These are phyloP conservation scores for Alternaria tenuissima DNA, from an alignment of 2,329 filamentous ascomycete species.

Conservation along the genomic window DNA sequence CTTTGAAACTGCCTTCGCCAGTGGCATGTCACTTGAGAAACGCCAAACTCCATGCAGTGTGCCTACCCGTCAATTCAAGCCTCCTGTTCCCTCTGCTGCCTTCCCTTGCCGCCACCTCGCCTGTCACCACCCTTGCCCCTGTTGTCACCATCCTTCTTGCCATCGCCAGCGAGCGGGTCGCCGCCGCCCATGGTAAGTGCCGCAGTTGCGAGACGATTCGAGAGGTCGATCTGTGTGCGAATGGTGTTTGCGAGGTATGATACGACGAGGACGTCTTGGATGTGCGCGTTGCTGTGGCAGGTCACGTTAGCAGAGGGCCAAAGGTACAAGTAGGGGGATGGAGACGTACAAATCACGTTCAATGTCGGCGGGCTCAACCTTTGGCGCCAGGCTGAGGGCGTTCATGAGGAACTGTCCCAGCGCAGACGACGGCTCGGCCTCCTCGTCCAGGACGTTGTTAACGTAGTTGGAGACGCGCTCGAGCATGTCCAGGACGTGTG, in stretches of 20 bases:
- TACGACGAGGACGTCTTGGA: conserved; percentile 98
- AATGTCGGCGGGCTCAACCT: conserved; percentile 89
- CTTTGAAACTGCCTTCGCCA: conserved; percentile 1
- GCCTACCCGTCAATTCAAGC: conserved; percentile 37
- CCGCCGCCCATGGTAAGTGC: conserved; percentile 58
- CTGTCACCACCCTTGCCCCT: conserved; percentile 43
- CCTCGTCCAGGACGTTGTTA: conserved; percentile 91
- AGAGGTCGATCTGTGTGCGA: conserved; percentile 97
- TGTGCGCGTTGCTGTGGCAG: conserved; percentile 84
- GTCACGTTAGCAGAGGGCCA: conserved; percentile 36
- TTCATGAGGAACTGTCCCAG: conserved; percentile 96
- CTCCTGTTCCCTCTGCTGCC: conserved; percentile 45
- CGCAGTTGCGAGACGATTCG: conserved; percentile 84
- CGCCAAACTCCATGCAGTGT: conserved; percentile 30
- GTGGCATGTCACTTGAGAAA: conserved; percentile 23
- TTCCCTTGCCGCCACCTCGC: conserved; percentile 42
- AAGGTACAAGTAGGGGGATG: neutral
- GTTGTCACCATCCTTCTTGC: conserved; percentile 45
- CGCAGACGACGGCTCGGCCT: conserved; percentile 85
- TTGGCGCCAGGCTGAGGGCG: conserved; percentile 89
- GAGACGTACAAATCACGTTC: conserved; percentile 84
- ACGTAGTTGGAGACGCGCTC: conserved; percentile 93
- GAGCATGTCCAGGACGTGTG: conserved; percentile 87
- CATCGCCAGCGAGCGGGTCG: conserved; percentile 48
- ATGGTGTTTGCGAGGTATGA: conserved; percentile 99